Evolutionary conservation across 176 grass and related monocot genomes (phyloP).

Genomic region (Triticum monococcum): DNA sequence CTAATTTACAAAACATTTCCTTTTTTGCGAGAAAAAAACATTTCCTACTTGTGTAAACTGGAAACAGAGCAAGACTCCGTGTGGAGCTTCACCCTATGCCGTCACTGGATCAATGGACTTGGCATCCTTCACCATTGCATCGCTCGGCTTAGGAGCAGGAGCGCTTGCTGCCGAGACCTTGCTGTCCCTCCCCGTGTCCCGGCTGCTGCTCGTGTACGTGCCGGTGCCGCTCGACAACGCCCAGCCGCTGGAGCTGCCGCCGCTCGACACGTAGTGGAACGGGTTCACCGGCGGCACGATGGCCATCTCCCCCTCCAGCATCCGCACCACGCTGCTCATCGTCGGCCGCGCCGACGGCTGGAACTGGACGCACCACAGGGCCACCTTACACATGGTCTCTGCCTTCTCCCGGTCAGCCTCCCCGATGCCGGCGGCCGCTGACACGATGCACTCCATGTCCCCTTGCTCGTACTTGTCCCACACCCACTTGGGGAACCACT

Average conservation of each 20-base stretch:
- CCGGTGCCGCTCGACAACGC: background rate
- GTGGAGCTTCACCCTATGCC: background rate
- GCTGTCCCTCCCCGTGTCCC: background rate
- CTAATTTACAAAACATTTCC: no score
- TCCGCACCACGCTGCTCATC: conserved; percentile 71
- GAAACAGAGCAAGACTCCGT: no score
- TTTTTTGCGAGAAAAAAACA: no score
- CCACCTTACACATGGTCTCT: conserved; percentile 77
- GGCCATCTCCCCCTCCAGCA: conserved; percentile 72
- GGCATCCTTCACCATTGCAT: background rate
- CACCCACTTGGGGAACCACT: conserved; percentile 73
- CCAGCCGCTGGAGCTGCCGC: background rate
- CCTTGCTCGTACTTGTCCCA: conserved; percentile 65
- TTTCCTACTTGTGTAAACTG: no score
- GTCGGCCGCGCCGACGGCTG: conserved; percentile 53
- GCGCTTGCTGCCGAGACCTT: background rate
- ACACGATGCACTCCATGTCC: conserved; percentile 30
- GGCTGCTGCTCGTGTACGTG: conserved; percentile 18
- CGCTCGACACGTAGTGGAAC: conserved; percentile 44
- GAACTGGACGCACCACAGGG: conserved; percentile 80
- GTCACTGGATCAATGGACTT: background rate
- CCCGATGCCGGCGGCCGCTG: conserved; percentile 9
- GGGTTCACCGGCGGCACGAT: conserved; percentile 74
- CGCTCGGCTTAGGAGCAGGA: background rate
- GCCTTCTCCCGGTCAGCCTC: conserved; percentile 45